A percentile compares a stretch with the other conserved stretches of the same genome.
phyloP scores from a whole-genome alignment of 176 grass and related monocot species.

The Eragrostis curvula region DNA sequence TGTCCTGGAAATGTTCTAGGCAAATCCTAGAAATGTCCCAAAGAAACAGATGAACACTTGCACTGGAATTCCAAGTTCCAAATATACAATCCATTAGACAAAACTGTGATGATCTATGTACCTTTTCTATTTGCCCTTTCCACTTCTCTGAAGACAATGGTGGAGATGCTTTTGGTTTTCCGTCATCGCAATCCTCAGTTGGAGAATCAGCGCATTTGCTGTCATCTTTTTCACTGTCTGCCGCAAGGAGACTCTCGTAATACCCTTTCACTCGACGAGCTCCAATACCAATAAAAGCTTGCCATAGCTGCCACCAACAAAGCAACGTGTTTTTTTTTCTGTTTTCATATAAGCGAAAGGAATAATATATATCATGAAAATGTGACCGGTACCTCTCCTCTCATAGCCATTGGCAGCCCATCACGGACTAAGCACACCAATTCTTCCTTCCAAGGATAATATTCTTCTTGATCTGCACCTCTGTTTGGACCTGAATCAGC shows the following conservation, averaged over 20 bases:
- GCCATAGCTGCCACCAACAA: constrained; percentile 73
- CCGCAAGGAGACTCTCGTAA: constrained; percentile 72
- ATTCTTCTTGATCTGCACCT: constrained; percentile 46
- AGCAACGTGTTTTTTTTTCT: not conserved
- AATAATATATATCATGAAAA: constrained; percentile 16
- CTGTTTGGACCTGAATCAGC: constrained; percentile 45
- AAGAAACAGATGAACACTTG: constrained; percentile 27
- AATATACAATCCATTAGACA: constrained; percentile 12
- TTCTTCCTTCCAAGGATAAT: constrained; percentile 89
- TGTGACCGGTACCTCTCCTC: constrained; percentile 77
- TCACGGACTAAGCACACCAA: constrained; percentile 80
- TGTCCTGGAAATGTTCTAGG: constrained; percentile 99
- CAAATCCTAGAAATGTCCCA: constrained; percentile 69
- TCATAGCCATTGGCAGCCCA: constrained; percentile 93
- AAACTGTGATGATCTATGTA: constrained; percentile 12
- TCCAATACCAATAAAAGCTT: constrained; percentile 97
- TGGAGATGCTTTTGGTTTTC: constrained; percentile 51
- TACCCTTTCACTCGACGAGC: constrained; percentile 87
- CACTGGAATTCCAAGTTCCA: constrained; percentile 22
- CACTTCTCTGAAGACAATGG: constrained; percentile 73
- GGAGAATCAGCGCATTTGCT: constrained; percentile 39
- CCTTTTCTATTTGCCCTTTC: constrained; percentile 99
- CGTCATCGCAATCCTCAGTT: constrained; percentile 39
- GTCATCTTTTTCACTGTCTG: constrained; percentile 31
- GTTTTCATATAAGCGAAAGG: constrained; percentile 9